A percentile compares a stretch with the other conserved stretches of the same genome.
Evolutionary conservation across 768 basidiomycete species (phyloP).

Genomic region (Antrodiella citrinella): DNA sequence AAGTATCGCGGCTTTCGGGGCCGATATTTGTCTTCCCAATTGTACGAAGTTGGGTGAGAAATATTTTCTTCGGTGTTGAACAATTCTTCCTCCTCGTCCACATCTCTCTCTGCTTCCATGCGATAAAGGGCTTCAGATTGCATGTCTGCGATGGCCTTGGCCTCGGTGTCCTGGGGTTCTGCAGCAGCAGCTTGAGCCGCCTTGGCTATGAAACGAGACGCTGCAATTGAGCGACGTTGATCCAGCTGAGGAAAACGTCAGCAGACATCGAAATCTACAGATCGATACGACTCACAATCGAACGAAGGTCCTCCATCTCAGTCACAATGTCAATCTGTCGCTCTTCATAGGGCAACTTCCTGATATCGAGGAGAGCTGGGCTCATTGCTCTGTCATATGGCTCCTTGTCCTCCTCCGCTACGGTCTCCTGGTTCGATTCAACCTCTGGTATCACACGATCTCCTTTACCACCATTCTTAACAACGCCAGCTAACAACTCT

Average conservation of each 20-base stretch:
- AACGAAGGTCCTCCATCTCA: constrained; percentile 52
- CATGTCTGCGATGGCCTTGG: constrained; percentile 58
- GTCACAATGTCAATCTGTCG: constrained; percentile 72
- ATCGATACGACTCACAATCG: constrained; percentile 43
- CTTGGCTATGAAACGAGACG: constrained; percentile 84
- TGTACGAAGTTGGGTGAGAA: constrained; percentile 75
- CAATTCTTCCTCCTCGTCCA: constrained; percentile 93
- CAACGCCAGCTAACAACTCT: constrained; percentile 78
- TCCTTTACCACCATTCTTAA: constrained; percentile 44
- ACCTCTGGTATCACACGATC: constrained; percentile 29
- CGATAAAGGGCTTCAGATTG: constrained; percentile 87
- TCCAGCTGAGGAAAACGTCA: constrained; percentile 69
- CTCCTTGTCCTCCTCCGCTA: constrained; percentile 57
- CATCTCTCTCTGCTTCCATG: constrained; percentile 84
- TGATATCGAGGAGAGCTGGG: constrained; percentile 67
- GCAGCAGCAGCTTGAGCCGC: constrained; percentile 43
- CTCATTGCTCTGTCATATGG: constrained; percentile 84
- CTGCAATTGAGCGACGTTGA: constrained; percentile 73
- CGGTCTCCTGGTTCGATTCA: constrained; percentile 26
- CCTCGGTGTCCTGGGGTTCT: constrained; percentile 50
- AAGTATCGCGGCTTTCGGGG: constrained; percentile 97
- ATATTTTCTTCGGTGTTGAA: constrained; percentile 93
- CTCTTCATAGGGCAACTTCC: constrained; percentile 66
- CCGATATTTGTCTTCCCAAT: constrained; percentile 98
- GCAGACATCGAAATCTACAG: too few species aligned